phyloP scores from a whole-genome alignment of 805 yeast species.

The Ogataea wickerhamii region DNA sequence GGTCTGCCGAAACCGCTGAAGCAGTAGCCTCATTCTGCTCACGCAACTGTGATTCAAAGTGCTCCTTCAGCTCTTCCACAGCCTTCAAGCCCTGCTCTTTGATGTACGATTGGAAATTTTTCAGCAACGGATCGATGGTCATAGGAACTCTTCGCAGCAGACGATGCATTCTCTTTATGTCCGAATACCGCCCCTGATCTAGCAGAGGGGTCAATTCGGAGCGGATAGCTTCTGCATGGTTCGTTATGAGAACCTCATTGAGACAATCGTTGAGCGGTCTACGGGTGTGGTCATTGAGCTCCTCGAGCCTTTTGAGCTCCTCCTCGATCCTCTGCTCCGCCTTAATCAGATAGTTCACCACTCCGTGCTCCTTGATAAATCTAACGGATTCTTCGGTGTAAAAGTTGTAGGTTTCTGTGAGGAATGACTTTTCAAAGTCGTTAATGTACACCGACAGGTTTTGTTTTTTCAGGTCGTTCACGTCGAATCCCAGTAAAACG shows the following conservation, averaged over 20 bases:
- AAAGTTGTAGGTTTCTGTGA: constrained; percentile 63
- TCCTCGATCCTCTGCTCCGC: constrained; percentile 81
- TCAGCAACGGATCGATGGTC: constrained; percentile 75
- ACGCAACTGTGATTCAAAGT: constrained; percentile 20
- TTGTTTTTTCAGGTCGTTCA: constrained; percentile 81
- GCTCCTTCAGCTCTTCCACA: constrained; percentile 50
- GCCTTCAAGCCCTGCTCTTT: constrained; percentile 59
- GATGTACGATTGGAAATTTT: constrained; percentile 68
- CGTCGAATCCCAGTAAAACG: constrained; percentile 87
- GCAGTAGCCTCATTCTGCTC: constrained; percentile 25
- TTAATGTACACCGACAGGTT: constrained; percentile 78
- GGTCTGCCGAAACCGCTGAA: constrained; percentile 8
- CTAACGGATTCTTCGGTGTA: constrained; percentile 64
- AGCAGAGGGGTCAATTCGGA: constrained; percentile 72
- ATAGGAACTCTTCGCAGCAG: constrained; percentile 74
- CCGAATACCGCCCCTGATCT: constrained; percentile 66
- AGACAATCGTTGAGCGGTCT: constrained; percentile 71
- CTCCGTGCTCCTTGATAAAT: constrained; percentile 69
- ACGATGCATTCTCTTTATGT: constrained; percentile 73
- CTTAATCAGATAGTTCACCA: constrained; percentile 84
- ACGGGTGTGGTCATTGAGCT: constrained; percentile 82
- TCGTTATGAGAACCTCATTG: constrained; percentile 70
- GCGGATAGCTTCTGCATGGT: constrained; percentile 73
- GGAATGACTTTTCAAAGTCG: constrained; percentile 72
- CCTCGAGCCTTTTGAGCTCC: constrained; percentile 73